Evolutionary conservation across 2,329 filamentous ascomycete species (phyloP), one percentile per base, ranked within the genome.

Genomic region (Fusarium sacchari): DNA sequence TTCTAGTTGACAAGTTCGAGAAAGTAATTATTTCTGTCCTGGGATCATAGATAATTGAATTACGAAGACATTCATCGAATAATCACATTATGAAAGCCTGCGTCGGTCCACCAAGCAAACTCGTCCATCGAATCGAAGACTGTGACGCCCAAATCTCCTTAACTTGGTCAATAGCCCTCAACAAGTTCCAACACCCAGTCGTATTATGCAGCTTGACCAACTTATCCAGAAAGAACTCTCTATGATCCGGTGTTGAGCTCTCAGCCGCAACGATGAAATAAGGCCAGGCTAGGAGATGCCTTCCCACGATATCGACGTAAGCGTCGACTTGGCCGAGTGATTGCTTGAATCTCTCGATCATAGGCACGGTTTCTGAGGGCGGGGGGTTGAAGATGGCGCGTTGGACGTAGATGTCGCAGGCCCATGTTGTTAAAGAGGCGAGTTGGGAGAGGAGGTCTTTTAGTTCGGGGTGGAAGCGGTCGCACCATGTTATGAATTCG

Each of bases 81-180:
- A 14, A 37, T 67, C 61, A 76, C 74, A 76, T 76, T n/a, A 76
- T 76, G 15, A 76, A 62, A 26, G 74, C 74, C 17, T 76, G 74
- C 6, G 64, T 76, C 6, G 74, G 74, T 3, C 74, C 72, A 17
- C 74, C 74, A 12, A 76, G 18, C 53, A 76, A 57, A 36, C 74
- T 76, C 2, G 74, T 76, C 74, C 74, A 76, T 0, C 74, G 24
- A 2, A 76, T 66, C 36, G 64, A 75, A 24, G 74, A 76, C 20
- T 76, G 74, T 3, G 72, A 72, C 13, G 69, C 74, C 74, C 74
- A 76, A 32, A 76, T 76, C 20, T 75, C 72, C 26, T 73, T 64
- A 1, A 76, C 71, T 18, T 76, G 74, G 6, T 76, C 74, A n/a
- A 76, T 68, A 7, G 74, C 74, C 32, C 72, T 60, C n/a, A 76